These are phyloP conservation scores for Zangia roseola DNA, from an alignment of 768 basidiomycete species.

Conservation along the genomic window DNA sequence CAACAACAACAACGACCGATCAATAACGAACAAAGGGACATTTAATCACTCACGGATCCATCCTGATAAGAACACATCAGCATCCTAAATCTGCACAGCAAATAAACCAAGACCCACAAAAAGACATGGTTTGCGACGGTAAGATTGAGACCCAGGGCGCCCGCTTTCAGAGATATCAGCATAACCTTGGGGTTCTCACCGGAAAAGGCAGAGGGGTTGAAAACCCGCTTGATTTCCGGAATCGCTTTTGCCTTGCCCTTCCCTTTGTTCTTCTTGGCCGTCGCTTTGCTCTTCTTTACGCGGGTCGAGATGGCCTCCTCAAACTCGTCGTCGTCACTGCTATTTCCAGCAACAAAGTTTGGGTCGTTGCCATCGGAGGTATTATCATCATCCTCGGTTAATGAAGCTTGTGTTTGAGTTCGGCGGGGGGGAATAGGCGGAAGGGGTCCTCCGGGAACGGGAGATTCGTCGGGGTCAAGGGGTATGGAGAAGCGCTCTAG, in stretches of 20 bases:
- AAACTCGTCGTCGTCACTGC: constrained; percentile 32
- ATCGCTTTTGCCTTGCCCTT: constrained; percentile 35
- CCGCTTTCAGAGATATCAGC: constrained; percentile 85
- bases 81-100: background rate
- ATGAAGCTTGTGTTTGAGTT: constrained; percentile 1
- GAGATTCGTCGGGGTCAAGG: constrained; percentile 37
- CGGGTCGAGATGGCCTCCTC: constrained; percentile 29
- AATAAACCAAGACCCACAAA: constrained; percentile 46
- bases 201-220: constrained; percentile 21
- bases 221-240: constrained; percentile 9
- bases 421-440: constrained; percentile 8
- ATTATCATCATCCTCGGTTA: constrained; percentile 11
- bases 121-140: constrained; percentile 89
- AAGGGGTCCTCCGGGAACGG: constrained; percentile 16
- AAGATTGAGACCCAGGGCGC: constrained; percentile 83
- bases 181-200: constrained; percentile 69
- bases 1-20: constrained; percentile 7
- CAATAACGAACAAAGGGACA: constrained; percentile 9
- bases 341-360: constrained; percentile 34
- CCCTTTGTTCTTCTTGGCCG: constrained; percentile 39
- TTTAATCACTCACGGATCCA: constrained; percentile 69
- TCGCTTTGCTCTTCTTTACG: constrained; percentile 32
- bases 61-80: constrained; percentile 41
- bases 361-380: constrained; percentile 32
- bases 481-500: constrained; percentile 74